These are phyloP conservation scores for Macrophomina pseudophaseolina DNA, from an alignment of 2,329 filamentous ascomycete genomes.

Conservation along the genomic window DNA sequence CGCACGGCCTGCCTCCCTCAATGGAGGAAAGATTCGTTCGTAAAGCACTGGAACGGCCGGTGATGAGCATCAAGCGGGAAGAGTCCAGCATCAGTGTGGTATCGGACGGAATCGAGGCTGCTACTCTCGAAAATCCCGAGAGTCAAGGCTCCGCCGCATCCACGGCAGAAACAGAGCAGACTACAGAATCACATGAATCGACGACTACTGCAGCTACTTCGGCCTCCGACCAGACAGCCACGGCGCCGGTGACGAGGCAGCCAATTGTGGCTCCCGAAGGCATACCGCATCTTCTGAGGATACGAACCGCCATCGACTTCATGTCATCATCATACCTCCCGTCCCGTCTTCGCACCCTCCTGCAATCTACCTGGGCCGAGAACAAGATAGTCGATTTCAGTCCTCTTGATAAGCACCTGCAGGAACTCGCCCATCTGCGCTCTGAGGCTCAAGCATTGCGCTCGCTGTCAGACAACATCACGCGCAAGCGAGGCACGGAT, in stretches of 20 bases:
- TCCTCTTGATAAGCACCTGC: conserved; percentile 72
- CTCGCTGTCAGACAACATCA: conserved; percentile 70
- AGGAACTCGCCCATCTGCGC: conserved; percentile 68
- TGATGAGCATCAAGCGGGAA: conserved; percentile 70
- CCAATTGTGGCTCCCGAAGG: conserved; percentile 43
- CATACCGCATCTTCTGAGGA: conserved; percentile 65
- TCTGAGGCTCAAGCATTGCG: conserved; percentile 73
- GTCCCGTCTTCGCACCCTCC: conserved; percentile 44
- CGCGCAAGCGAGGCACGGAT: conserved; percentile 65
- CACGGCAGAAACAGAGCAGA: conserved; percentile 41
- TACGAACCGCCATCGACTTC: conserved; percentile 69
- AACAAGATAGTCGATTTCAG: conserved; percentile 66
- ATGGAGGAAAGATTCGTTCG: conserved; percentile 86
- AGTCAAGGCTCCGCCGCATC: conserved; percentile 41
- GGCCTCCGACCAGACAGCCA: conserved; percentile 28
- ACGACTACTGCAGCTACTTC: conserved; percentile 30
- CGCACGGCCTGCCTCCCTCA: conserved; percentile 70
- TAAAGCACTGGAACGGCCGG: conserved; percentile 75
- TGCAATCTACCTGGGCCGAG: conserved; percentile 52
- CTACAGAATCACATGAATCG: conserved; percentile 32
- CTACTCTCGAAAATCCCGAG: conserved; percentile 32
- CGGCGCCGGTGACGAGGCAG: conserved; percentile 29
- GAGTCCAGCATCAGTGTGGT: conserved; percentile 47
- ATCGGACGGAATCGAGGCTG: conserved; percentile 32
- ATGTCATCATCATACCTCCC: conserved; percentile 66